These are phyloP conservation scores for Globisporangium cylindrosporum DNA, from an alignment of 352 stramenopile genomes.

Conservation along the genomic window DNA sequence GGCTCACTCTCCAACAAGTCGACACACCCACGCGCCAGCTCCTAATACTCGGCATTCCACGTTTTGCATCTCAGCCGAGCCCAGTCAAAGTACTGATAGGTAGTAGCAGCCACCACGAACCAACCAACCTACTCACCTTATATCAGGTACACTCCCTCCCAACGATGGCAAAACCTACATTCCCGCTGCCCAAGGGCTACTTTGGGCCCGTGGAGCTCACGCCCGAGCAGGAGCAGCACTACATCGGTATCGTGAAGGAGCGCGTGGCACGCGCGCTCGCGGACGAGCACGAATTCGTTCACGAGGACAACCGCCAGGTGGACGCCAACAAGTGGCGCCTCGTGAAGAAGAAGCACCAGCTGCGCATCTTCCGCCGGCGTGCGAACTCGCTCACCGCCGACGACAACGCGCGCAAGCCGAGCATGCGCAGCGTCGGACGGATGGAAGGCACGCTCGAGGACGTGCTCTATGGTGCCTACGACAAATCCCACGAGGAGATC, in stretches of 20 bases:
- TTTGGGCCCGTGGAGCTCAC: slow-evolving; percentile 30
- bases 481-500: slow-evolving; percentile 31
- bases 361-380: slow-evolving; percentile 40
- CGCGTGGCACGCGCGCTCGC: slow-evolving; percentile 27
- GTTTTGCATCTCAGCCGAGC: not conserved
- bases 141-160: not conserved
- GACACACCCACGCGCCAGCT: not conserved
- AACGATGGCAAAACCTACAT: slow-evolving; percentile 10
- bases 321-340: slow-evolving; percentile 44
- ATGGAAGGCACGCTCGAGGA: slow-evolving; percentile 49
- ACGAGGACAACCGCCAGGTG: slow-evolving; percentile 28
- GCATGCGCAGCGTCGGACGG: slow-evolving; percentile 33
- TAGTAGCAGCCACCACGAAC: too few species aligned
- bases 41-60: not conserved
- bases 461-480: slow-evolving; percentile 43
- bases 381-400: not conserved
- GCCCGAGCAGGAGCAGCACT: slow-evolving; percentile 29
- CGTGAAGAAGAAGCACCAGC: slow-evolving; percentile 28
- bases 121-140: not conserved
- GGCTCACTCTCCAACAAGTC: not conserved
- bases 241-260: slow-evolving; percentile 20
- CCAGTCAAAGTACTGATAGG: not conserved
- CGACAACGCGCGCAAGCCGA: slow-evolving; percentile 10
- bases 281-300: slow-evolving; percentile 27
- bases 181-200: slow-evolving; percentile 25